Percentiles rank a stretch among this genome's conserved stretches.
Conservation (phyloP, 2,329 filamentous ascomycete species). For the Trichoderma guizhouense region DNA sequence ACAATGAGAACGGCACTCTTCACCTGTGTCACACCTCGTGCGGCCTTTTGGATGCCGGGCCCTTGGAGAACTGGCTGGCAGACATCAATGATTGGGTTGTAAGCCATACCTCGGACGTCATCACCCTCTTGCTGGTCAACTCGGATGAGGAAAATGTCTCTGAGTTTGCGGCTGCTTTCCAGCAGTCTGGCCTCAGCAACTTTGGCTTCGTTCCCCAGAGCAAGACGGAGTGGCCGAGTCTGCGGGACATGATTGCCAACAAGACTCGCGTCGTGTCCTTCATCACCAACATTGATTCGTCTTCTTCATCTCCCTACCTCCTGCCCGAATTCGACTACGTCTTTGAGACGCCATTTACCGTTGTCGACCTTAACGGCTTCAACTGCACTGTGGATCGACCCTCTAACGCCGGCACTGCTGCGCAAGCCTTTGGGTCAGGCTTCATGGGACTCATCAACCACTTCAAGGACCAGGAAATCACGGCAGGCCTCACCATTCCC, state of each 20-base stretch:
- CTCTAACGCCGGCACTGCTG: slow-evolving; percentile 43
- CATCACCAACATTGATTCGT: slow-evolving; percentile 52
- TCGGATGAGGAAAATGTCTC: slow-evolving; percentile 55
- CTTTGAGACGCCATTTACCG: slow-evolving; percentile 71
- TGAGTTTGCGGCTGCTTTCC: slow-evolving; percentile 53
- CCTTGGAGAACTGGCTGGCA: slow-evolving; percentile 60
- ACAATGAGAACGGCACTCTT: slow-evolving; percentile 56
- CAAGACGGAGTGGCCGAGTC: slow-evolving; percentile 62
- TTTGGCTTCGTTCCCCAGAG: slow-evolving; percentile 58
- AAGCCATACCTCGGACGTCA: slow-evolving; percentile 67
- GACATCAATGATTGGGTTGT: slow-evolving; percentile 68
- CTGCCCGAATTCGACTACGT: slow-evolving; percentile 62
- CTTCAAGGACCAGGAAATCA: slow-evolving; percentile 62
- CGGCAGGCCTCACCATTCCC: slow-evolving; percentile 57
- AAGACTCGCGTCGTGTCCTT: slow-evolving; percentile 67
- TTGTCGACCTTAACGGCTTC: slow-evolving; percentile 61
- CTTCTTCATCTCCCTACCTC: slow-evolving; percentile 51
- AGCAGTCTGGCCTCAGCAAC: slow-evolving; percentile 55
- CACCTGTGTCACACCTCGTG: slow-evolving; percentile 70
- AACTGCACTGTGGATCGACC: slow-evolving; percentile 71
- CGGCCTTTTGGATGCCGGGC: slow-evolving; percentile 64
- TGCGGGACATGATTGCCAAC: slow-evolving; percentile 63
- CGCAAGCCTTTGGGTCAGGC: slow-evolving; percentile 53
- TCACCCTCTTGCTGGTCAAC: slow-evolving; percentile 73
- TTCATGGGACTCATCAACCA: slow-evolving; percentile 76